Percentiles rank a stretch among this genome's conserved stretches.
Conservation (phyloP, 192 early-diverging fungal species). For the Diversispora epigaea region DNA sequence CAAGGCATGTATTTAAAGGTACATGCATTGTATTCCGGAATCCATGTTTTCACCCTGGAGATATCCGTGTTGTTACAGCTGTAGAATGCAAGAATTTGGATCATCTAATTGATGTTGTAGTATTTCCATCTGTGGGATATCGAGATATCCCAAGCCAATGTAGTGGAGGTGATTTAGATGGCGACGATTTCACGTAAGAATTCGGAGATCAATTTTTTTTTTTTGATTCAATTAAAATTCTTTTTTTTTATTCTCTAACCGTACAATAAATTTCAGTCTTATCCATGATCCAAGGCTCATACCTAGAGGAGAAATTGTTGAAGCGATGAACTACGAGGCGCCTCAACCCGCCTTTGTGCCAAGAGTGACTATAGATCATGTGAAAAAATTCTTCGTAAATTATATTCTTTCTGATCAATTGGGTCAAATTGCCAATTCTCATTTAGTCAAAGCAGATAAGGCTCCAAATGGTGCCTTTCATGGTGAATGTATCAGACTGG, state of each 20-base stretch:
- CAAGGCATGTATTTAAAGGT: constrained; percentile 39
- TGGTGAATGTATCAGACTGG: constrained; percentile 56
- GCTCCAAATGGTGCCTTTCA: constrained; percentile 46
- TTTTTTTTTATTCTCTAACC: background rate
- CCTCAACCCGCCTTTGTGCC: constrained; percentile 33
- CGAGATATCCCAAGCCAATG: constrained; percentile 75
- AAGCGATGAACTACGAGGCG: constrained; percentile 57
- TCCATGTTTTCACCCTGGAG: constrained; percentile 71
- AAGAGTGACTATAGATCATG: constrained; percentile 50
- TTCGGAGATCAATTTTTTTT: background rate
- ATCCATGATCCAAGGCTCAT: constrained; percentile 59
- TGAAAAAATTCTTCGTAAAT: constrained; percentile 64
- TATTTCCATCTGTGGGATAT: constrained; percentile 66
- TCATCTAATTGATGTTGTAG: constrained; percentile 66
- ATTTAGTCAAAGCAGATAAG: constrained; percentile 62
- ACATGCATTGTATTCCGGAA: constrained; percentile 51
- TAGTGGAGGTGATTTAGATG: constrained; percentile 81
- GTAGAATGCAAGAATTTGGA: constrained; percentile 49
- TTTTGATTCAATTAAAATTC: background rate
- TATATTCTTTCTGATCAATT: constrained; percentile 67
- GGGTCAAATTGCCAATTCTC: constrained; percentile 67
- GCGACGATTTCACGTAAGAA: constrained; percentile 68
- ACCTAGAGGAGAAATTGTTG: constrained; percentile 35
- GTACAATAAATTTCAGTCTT: constrained; percentile 35
- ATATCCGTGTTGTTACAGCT: constrained; percentile 56